Evolutionary conservation across 2,329 filamentous ascomycete genomes (phyloP), one percentile per base, ranked within the genome.

Genomic region (Fonsecaea multimorphosa): DNA sequence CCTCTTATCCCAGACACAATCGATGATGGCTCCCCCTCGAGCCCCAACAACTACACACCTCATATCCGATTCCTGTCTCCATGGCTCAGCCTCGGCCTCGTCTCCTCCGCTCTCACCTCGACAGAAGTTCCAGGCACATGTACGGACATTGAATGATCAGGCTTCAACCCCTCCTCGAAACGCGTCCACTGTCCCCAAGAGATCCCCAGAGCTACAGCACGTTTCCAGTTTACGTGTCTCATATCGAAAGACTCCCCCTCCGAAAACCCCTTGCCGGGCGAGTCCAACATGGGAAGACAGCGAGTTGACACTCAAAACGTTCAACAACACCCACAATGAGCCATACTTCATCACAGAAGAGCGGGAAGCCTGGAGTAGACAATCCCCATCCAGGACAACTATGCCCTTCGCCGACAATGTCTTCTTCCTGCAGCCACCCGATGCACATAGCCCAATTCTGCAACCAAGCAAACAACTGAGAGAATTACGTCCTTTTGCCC

Each of bases 341-440:
- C 67, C 69, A 19, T 52, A 63, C 7, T 69, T 71, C 53, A 57
- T 68, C 36, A 57, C 46, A 22, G 67, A 71, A 55, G 69, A 71
- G 51, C 69, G 69, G 9, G 69, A 67, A 44, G 67, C 67, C 27
- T 71, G 69, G 69, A 58, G 55, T 38, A 59, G 65, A 24, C 55
- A 62, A 31, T 67, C 65, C 7, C 65, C 67, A 6, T n/a, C 60
- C 31, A 58, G 61, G 19, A 38, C 51, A 16, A 59, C 31, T 27
- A 55, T 55, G 32, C 31, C 31, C 9, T 34, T 60, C 4, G 38
- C 54, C 11, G 51, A 60, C 16, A 57, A 67, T 49, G 27, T 55
- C 27, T 54, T 52, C 44, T 29, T 63, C 32, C 59, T 63, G 7
- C 54, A 60, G 36, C 61, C 61, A 16, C 64, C 58, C 34, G 19